Percentiles rank a stretch among this genome's conserved stretches.
These are phyloP conservation scores for Paramyrothecium sp. DNA, from an alignment of 2,329 filamentous ascomycete species.

Conservation along the genomic window DNA sequence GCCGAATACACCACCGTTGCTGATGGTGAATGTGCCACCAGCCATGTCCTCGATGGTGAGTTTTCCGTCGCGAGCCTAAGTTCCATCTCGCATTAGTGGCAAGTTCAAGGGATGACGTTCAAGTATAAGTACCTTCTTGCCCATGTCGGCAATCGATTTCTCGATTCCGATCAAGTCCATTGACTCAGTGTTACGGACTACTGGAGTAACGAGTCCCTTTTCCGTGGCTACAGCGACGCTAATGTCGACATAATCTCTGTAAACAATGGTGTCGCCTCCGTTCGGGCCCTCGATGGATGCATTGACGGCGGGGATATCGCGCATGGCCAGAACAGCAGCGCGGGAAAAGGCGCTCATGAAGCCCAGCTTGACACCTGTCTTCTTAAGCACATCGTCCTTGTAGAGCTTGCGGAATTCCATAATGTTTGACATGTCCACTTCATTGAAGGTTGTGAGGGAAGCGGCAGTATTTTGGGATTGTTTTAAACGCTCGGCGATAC, in stretches of 20 bases:
- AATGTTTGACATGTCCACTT: conserved; percentile 97
- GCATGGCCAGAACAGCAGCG: conserved; percentile 88
- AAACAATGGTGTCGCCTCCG: conserved; percentile 95
- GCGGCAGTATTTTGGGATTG: conserved; percentile 98
- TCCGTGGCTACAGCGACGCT: conserved; percentile 96
- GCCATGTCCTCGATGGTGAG: conserved; percentile 99
- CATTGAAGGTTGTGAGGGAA: conserved; percentile 96
- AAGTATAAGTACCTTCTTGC: conserved; percentile 73
- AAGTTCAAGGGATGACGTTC: neutral
- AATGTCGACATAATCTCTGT: conserved; percentile 96
- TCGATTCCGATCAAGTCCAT: conserved; percentile 90
- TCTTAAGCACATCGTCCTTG: conserved; percentile 95
- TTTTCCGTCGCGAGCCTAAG: conserved; percentile 86
- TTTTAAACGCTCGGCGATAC: conserved; percentile 96
- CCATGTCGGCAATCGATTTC: conserved; percentile 85
- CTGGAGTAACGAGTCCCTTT: conserved; percentile 94
- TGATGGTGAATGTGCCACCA: conserved; percentile 96
- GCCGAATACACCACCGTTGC: conserved; percentile 95
- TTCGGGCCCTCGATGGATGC: conserved; percentile 95
- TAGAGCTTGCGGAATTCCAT: conserved; percentile 98
- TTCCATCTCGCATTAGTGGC: neutral
- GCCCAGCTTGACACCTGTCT: conserved; percentile 95
- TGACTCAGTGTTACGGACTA: conserved; percentile 88
- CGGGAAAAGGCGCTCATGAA: conserved; percentile 99
- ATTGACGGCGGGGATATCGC: conserved; percentile 90